These are phyloP conservation scores for Hansenula lynferdii DNA, from an alignment of 1,139 yeast genomes.

Conservation along the genomic window DNA sequence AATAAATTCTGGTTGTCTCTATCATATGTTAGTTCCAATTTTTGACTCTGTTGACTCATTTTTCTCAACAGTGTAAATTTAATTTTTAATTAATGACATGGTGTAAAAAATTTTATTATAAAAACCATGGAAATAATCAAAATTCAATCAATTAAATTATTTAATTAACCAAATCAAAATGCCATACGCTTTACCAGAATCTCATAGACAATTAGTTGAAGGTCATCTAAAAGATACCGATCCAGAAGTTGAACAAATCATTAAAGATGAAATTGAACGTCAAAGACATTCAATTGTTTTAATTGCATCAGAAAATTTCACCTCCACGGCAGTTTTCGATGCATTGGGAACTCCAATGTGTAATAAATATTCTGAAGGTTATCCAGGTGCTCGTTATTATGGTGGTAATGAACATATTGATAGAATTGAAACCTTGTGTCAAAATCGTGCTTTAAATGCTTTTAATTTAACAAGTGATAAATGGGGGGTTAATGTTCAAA, in stretches of 20 bases:
- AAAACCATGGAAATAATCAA: too few relatives aligned
- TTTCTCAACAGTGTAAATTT: too few relatives aligned
- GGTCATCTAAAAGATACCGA: conserved; percentile 71
- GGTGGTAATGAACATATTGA: conserved; percentile 95
- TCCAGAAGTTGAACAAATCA: conserved; percentile 78
- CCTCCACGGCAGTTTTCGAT: conserved; percentile 94
- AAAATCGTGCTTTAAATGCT: conserved; percentile 87
- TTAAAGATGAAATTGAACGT: conserved; percentile 85
- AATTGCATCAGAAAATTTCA: conserved; percentile 96
- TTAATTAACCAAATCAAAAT: too few relatives aligned
- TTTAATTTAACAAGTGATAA: conserved; percentile 72
- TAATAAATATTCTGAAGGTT: conserved; percentile 83
- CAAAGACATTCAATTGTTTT: conserved; percentile 92
- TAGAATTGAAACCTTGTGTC: conserved; percentile 87
- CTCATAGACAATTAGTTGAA: conserved; percentile 63
- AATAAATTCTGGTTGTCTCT: too few relatives aligned
- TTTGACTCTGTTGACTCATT: too few relatives aligned
- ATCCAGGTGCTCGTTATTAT: conserved; percentile 85
- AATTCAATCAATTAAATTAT: too few relatives aligned
- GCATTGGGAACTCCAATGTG: conserved; percentile 97
- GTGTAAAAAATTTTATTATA: too few relatives aligned
- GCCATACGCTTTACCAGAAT: conserved; percentile 60
- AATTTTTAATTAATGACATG: too few relatives aligned
- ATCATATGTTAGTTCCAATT: too few relatives aligned
- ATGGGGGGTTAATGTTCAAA: conserved; percentile 99